A percentile compares a stretch with the other conserved stretches of the same genome.
Evolutionary conservation across 1,284 basidiomycete genomes (phyloP).

Genomic region (Stereum hirsutum): DNA sequence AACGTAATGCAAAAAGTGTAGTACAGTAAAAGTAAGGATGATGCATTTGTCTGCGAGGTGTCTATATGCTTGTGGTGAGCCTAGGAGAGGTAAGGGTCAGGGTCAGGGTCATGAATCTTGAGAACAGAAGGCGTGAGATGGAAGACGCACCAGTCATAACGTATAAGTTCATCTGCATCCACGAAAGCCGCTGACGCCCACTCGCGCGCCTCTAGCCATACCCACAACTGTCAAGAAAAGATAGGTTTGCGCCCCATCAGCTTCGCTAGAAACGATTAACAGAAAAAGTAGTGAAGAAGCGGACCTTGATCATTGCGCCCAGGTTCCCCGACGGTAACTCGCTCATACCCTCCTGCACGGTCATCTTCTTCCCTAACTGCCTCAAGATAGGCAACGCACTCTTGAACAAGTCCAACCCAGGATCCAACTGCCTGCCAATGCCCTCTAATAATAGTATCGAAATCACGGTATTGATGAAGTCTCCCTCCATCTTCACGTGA

Average conservation of each 20-base stretch:
- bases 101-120: background rate
- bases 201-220: slow-evolving; percentile 84
- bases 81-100: slow-evolving; percentile 9
- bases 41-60: no score
- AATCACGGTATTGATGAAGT: slow-evolving; percentile 98
- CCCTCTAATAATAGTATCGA: slow-evolving; percentile 92
- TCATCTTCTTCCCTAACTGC: slow-evolving; percentile 84
- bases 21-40: no score
- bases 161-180: slow-evolving; percentile 71
- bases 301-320: slow-evolving; percentile 78
- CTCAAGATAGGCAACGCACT: slow-evolving; percentile 86
- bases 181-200: slow-evolving; percentile 72
- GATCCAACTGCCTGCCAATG: slow-evolving; percentile 91
- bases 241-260: background rate
- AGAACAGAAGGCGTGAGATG: background rate
- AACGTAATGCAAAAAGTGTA: no score
- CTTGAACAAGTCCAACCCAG: slow-evolving; percentile 88
- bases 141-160: slow-evolving; percentile 60
- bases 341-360: slow-evolving; percentile 63
- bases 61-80: slow-evolving; percentile 22
- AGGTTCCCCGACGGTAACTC: slow-evolving; percentile 61
- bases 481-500: slow-evolving; percentile 98
- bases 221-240: slow-evolving; percentile 58
- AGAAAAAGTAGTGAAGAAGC: background rate
- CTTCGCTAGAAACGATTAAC: background rate